Conservation (phyloP, 2,329 filamentous ascomycete species). For the Diaporthe velutina region DNA sequence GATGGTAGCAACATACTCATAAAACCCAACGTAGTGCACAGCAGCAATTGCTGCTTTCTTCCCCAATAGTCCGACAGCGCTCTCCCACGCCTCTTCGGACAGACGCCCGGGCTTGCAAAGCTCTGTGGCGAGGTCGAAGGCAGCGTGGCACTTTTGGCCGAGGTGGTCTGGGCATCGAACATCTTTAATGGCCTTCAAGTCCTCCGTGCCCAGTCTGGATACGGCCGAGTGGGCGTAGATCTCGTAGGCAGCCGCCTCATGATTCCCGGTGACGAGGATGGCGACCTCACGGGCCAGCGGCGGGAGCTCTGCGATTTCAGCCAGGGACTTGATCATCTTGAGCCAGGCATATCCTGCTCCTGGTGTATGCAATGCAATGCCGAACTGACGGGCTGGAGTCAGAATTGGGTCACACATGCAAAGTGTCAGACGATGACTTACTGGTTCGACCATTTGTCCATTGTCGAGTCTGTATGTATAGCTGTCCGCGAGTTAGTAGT, state of each 20-base stretch:
- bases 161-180: neutral
- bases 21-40: neutral
- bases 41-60: neutral
- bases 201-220: neutral
- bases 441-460: neutral
- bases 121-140: neutral
- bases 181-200: neutral
- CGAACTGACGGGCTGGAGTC: neutral
- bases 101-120: neutral
- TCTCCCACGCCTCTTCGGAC: neutral
- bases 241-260: neutral
- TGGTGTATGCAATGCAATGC: neutral
- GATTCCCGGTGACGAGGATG: neutral
- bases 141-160: neutral
- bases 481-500: neutral
- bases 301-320: neutral
- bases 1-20: neutral
- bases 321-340: neutral
- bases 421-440: neutral
- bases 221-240: neutral
- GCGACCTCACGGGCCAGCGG: neutral
- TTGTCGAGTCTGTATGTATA: neutral
- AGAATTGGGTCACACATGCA: neutral
- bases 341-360: neutral
- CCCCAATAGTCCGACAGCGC: neutral